Evolutionary conservation across 306 rosid genomes (phyloP), one percentile per base, ranked within the genome.

Genomic region (Herpetospermum pedunculosum): DNA sequence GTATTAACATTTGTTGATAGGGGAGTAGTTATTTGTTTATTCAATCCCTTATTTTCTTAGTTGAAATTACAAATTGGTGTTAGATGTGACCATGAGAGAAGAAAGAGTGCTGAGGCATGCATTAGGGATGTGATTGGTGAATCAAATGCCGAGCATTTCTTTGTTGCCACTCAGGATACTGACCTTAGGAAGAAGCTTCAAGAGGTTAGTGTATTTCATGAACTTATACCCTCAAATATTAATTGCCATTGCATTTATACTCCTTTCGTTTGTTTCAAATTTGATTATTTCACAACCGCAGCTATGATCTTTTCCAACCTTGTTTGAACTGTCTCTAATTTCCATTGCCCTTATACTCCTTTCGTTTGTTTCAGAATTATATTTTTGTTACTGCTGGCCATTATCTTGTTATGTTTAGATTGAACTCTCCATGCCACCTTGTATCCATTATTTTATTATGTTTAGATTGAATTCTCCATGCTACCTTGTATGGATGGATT

Each of bases 141-240:
- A 70, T 84, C 80, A 32, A 93, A 93, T 82, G 73, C 88, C 0
- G 90, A 84, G 78, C 98, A 90, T 79, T 93, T 93, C 62, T 89
- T 93, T 84, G 84, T 90, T 77, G 93, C 92, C 75, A 87, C 89
- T 78, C 96, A 90, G 76, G 93, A 93, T 29, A 13, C 63, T 70
- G 89, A 86, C 30, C 78, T 88, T 75, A 87, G 93, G 48, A 76
- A 80, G 49, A 75, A 83, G 74, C 78, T 90, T 71, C 87, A 79
- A 78, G 82, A 88, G 97, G 96, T 88, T 46, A 67, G 77, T 78
- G 21, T 71, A 7, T 23, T 29, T 58, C 57, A 4, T 21, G 29
- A 2, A 18, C 0, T 38, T 10, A 38, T 8, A 14, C 35, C 32
- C 35, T 5, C 30, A 13, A 12, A 35, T 37, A 34, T 23, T 19